Base-by-base conservation (phyloP, 1,284 basidiomycete species). In the Naganishia cerealis region DNA sequence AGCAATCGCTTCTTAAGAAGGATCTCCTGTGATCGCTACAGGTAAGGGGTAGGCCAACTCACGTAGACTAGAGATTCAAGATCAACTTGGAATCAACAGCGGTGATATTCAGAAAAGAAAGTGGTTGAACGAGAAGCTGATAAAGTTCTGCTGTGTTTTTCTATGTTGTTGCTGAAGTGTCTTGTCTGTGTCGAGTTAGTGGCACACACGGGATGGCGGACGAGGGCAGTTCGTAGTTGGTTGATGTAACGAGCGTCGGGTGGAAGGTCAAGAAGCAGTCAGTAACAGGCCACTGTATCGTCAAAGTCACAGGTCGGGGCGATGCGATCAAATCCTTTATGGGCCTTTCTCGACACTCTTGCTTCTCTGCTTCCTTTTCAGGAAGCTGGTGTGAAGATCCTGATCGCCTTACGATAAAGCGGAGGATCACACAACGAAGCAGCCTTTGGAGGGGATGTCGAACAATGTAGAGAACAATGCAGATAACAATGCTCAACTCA, bases 1-100 rank as follows among this genome's bases (percentile, higher is more conserved):
- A 59, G 57, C 57, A 46, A 42, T 46, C 57, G 21, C 57, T 42
- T 59, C 57, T 9, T 6, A 18, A n/a, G 29, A 18, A 53, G 46
- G 12, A 26, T 39, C 21, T 2, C 46, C 46, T 10, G 46, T 24
- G 46, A 50, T 50, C 46, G n/a, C 15, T 24, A 8, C n/a, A 5
- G n/a, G 18, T 13, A 7, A 57, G 21, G 39, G 29, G 18, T 12
- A 38, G 38, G 24, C 16, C 12, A 12, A 62, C 59, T 62, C 13
- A 62, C 59, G 50, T 39, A 36, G 7, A 62, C 59, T 62, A 62
- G 46, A 33, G 46, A 62, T 52, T 39, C 59, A 50, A 62, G 59
- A 50, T 62, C 59, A 62, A 62, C 59, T 62, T 50, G 46, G 38
- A 52, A 52, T 62, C 59, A 46, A 50, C 59, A 39, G 46, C 15